Conservation (phyloP, 192 early-diverging fungal species). For the Coemansia nantahalensis region DNA sequence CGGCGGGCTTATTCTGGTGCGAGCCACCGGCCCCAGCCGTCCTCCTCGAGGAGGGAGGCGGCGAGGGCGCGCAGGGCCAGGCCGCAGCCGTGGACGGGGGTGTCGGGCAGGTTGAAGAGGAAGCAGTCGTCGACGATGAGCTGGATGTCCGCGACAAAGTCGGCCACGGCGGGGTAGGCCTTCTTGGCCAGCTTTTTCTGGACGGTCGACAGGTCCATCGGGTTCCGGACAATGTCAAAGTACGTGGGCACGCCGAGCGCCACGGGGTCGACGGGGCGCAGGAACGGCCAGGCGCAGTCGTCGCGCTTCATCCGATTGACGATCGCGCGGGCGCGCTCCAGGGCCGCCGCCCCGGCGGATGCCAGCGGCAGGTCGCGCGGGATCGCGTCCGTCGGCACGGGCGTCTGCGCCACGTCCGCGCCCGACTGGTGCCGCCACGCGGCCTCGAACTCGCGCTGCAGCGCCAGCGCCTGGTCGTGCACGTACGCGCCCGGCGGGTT, state of each 20-base stretch:
- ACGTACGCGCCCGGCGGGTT: slow-evolving; percentile 57
- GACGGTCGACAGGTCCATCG: slow-evolving; percentile 75
- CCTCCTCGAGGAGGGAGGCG: slow-evolving; percentile 13
- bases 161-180: slow-evolving; percentile 53
- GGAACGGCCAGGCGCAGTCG: slow-evolving; percentile 36
- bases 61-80: slow-evolving; percentile 45
- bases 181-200: slow-evolving; percentile 55
- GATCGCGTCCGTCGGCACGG: not conserved
- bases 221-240: slow-evolving; percentile 62
- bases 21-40: slow-evolving; percentile 40
- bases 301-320: slow-evolving; percentile 32
- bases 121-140: slow-evolving; percentile 71
- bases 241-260: slow-evolving; percentile 63
- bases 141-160: slow-evolving; percentile 61
- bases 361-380: slow-evolving; percentile 7
- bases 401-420: not conserved
- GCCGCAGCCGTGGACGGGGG: slow-evolving; percentile 57
- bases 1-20: not conserved
- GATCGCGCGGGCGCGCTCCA: slow-evolving; percentile 15
- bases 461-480: slow-evolving; percentile 49
- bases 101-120: slow-evolving; percentile 58
- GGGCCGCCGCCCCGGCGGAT: not conserved
- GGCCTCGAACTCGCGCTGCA: slow-evolving; percentile 54
- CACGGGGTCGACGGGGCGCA: slow-evolving; percentile 66
- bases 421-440: slow-evolving; percentile 26